Conservation (phyloP, 2,329 filamentous ascomycete species). For the Sporothrix pallida region DNA sequence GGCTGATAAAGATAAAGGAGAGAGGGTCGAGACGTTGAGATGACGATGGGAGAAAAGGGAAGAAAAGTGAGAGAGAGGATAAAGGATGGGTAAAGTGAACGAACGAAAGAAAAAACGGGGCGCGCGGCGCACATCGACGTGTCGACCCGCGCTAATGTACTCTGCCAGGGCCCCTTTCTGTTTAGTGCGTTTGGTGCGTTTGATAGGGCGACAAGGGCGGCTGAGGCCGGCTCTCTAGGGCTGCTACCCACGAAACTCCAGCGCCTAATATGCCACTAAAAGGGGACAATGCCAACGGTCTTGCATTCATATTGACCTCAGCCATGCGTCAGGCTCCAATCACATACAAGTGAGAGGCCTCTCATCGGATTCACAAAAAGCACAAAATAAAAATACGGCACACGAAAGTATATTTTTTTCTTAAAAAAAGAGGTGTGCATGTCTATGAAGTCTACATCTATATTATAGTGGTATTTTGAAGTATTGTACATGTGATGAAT, state of each 20-base stretch:
- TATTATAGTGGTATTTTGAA: too few species aligned
- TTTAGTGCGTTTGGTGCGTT: not conserved
- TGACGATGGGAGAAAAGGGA: not conserved
- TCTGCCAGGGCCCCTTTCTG: not conserved
- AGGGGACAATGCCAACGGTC: not conserved
- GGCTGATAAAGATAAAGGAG: not conserved
- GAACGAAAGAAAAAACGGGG: conserved; percentile 4
- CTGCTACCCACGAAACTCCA: not conserved
- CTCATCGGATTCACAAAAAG: not conserved
- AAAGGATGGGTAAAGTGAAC: not conserved
- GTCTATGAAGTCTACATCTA: too few species aligned
- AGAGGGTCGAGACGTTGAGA: not conserved
- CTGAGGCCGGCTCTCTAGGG: not conserved
- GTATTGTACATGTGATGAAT: too few species aligned
- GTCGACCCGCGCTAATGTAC: conserved; percentile 21
- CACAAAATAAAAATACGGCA: too few species aligned
- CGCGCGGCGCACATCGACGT: conserved; percentile 2
- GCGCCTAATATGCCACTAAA: not conserved
- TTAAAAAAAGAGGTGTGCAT: too few species aligned
- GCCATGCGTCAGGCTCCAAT: too few species aligned
- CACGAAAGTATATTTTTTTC: too few species aligned
- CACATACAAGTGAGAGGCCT: not conserved
- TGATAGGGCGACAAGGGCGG: not conserved
- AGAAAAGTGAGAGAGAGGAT: not conserved
- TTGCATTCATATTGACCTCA: not conserved